Evolutionary conservation across 2,329 filamentous ascomycete species (phyloP).

Genomic region (Penicillium sp.): DNA sequence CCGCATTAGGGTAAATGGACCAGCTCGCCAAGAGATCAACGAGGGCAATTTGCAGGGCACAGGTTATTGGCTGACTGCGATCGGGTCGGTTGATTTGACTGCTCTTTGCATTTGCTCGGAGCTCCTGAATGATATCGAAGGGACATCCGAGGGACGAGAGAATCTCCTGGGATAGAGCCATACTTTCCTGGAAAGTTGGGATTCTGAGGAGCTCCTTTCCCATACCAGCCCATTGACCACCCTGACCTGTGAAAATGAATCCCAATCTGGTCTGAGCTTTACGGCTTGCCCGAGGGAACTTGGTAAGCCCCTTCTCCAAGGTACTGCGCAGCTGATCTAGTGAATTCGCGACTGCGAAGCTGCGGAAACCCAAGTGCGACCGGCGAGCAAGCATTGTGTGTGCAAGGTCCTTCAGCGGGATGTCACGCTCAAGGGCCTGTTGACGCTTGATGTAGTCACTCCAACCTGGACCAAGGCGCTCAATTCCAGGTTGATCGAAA

Average conservation of each 20-base stretch:
- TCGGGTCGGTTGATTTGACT: slow-evolving; percentile 33
- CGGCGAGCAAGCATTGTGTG: slow-evolving; percentile 29
- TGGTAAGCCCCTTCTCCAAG: slow-evolving; percentile 20
- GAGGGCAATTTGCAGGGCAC: slow-evolving; percentile 36
- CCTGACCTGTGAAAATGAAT: slow-evolving; percentile 52
- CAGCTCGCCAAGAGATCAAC: slow-evolving; percentile 33
- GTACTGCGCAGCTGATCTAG: slow-evolving; percentile 18
- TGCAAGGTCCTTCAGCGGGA: slow-evolving; percentile 18
- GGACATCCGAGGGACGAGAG: slow-evolving; percentile 26
- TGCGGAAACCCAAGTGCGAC: slow-evolving; percentile 29
- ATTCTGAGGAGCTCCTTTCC: slow-evolving; percentile 44
- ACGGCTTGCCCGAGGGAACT: slow-evolving; percentile 25
- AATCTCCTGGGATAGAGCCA: slow-evolving; percentile 15
- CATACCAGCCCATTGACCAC: slow-evolving; percentile 53
- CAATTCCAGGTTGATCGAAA: slow-evolving; percentile 28
- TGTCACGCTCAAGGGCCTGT: slow-evolving; percentile 13
- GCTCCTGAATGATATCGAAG: slow-evolving; percentile 38
- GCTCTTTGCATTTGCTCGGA: slow-evolving; percentile 18
- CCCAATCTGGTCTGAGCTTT: slow-evolving; percentile 25
- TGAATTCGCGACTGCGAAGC: slow-evolving; percentile 28
- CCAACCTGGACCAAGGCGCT: slow-evolving; percentile 24
- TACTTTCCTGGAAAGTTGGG: slow-evolving; percentile 23
- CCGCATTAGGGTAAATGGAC: slow-evolving; percentile 27
- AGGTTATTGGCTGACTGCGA: slow-evolving; percentile 34
- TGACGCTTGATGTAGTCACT: slow-evolving; percentile 20